Conservation (phyloP, 768 basidiomycete species). For the Dendrothele bispora region DNA sequence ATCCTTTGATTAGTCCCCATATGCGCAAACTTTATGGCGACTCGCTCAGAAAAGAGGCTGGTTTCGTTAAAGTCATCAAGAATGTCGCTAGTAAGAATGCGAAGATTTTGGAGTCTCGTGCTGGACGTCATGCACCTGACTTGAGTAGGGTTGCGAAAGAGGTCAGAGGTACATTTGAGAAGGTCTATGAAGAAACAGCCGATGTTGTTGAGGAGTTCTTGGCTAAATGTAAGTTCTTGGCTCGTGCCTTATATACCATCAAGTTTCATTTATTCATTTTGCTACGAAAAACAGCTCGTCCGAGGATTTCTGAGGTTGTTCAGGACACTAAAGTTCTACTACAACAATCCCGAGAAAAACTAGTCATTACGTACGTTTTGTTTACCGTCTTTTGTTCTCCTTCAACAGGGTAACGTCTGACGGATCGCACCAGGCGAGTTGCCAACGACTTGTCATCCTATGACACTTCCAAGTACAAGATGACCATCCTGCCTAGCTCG, state of each 20-base stretch:
- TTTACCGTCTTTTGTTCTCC: neutral
- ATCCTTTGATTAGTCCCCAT: constrained; percentile 74
- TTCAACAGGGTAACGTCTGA: constrained; percentile 2
- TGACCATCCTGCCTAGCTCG: constrained; percentile 56
- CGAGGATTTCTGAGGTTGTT: constrained; percentile 84
- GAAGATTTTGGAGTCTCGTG: constrained; percentile 68
- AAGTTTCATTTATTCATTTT: constrained; percentile 13
- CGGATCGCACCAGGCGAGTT: constrained; percentile 57
- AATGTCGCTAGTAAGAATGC: constrained; percentile 86
- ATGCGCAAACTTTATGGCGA: constrained; percentile 97
- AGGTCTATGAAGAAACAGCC: constrained; percentile 92
- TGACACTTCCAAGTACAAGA: constrained; percentile 77
- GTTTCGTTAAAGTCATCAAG: constrained; percentile 98
- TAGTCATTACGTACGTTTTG: constrained; percentile 83
- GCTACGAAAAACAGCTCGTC: no score
- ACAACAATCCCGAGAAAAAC: constrained; percentile 85
- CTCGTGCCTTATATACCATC: neutral
- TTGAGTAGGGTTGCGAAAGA: constrained; percentile 83
- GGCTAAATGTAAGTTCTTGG: constrained; percentile 68
- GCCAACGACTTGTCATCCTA: constrained; percentile 78
- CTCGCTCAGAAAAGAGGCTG: constrained; percentile 91
- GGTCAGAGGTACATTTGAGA: constrained; percentile 92
- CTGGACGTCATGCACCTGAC: constrained; percentile 81
- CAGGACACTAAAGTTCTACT: constrained; percentile 91
- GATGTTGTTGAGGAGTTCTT: constrained; percentile 94